phyloP scores from a whole-genome alignment of 768 basidiomycete species.

The Cyclocybe aegerita region DNA sequence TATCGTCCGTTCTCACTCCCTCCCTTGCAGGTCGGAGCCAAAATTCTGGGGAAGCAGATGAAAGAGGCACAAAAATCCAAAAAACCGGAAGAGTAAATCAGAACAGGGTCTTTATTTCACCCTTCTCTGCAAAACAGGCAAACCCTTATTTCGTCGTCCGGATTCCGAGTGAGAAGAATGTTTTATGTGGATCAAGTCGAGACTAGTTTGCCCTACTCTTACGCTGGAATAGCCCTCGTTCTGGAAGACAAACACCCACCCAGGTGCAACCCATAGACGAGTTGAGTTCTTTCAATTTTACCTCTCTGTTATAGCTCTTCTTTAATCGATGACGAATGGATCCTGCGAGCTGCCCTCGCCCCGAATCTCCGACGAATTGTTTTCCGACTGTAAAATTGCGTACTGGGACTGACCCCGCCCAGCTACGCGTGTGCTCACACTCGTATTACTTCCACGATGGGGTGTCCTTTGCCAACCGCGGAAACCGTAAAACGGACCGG shows the following conservation, averaged over 20 bases:
- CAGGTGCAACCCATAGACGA: no score
- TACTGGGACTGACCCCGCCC: constrained; percentile 8
- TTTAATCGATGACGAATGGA: constrained; percentile 21
- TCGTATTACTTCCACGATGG: constrained; percentile 17
- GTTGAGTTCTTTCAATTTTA: background rate
- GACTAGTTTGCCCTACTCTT: no score
- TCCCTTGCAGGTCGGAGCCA: constrained; percentile 68
- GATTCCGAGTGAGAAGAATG: background rate
- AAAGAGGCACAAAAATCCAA: constrained; percentile 42
- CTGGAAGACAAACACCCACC: no score
- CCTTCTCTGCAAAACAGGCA: background rate
- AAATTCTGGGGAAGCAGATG: constrained; percentile 66
- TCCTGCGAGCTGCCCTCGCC: constrained; percentile 18
- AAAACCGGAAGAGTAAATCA: constrained; percentile 33
- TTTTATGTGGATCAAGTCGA: no score
- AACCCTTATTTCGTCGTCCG: background rate
- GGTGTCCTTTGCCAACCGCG: constrained; percentile 14
- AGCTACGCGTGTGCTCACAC: constrained; percentile 12
- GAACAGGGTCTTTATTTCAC: constrained; percentile 17
- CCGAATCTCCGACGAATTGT: constrained; percentile 14
- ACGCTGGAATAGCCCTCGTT: no score
- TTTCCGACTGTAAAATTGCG: constrained; percentile 8
- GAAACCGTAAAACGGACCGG: constrained; percentile 9
- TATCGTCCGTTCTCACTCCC: constrained; percentile 15
- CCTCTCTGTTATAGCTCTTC: background rate